Percentiles rank a stretch among this genome's conserved stretches.
These are phyloP conservation scores for Hypoxylon sp. DNA, from an alignment of 2,329 filamentous ascomycete species.

Conservation along the genomic window DNA sequence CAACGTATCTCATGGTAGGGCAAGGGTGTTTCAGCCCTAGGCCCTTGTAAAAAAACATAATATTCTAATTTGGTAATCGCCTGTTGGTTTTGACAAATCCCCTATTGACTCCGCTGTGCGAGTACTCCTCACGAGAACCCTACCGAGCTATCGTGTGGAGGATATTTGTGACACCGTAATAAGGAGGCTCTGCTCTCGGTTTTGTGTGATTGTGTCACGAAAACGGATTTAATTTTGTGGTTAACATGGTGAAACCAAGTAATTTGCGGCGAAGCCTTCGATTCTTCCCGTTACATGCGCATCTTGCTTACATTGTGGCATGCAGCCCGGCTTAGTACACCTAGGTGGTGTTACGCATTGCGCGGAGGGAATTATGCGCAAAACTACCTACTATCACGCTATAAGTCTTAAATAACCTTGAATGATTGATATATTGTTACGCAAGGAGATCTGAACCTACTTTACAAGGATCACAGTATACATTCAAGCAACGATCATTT, in stretches of 20 bases:
- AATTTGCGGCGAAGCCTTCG: neutral
- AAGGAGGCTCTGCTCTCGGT: neutral
- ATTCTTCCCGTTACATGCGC: neutral
- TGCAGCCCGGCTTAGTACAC: neutral
- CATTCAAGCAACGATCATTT: too few relatives aligned
- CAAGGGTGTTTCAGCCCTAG: neutral
- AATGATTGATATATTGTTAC: too few relatives aligned
- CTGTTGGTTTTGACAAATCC: neutral
- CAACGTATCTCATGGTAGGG: neutral
- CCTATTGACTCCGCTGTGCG: neutral
- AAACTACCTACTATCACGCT: too few relatives aligned
- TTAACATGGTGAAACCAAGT: slow-evolving; percentile 1
- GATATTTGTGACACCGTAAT: neutral
- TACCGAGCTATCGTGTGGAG: neutral
- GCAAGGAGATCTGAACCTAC: too few relatives aligned
- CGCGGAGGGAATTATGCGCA: neutral
- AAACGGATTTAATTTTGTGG: neutral
- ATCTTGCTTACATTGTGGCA: neutral
- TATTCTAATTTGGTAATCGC: neutral
- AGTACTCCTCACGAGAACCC: neutral
- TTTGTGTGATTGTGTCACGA: neutral
- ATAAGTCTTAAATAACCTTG: too few relatives aligned
- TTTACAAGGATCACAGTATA: too few relatives aligned
- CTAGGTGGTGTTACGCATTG: neutral
- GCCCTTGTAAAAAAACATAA: neutral